Conservation (phyloP, 345 rosid species). For the Salix dunnii region DNA sequence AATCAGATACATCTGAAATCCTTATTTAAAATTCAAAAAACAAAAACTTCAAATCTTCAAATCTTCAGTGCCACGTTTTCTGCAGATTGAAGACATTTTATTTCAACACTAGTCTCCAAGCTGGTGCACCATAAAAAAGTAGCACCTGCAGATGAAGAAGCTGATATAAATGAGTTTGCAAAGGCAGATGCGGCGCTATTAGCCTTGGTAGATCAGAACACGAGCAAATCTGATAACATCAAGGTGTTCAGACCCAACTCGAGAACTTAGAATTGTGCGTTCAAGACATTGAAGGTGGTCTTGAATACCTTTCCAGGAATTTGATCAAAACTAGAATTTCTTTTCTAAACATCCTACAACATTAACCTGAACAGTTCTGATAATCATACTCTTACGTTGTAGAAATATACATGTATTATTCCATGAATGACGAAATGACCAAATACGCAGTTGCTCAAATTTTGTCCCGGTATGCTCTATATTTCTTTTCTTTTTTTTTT, state of each 20-base stretch:
- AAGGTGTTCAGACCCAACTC: background rate
- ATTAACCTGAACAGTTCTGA: slow-evolving; percentile 1
- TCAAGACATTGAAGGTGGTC: slow-evolving; percentile 15
- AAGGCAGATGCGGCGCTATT: background rate
- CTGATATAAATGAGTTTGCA: background rate
- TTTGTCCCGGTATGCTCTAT: background rate
- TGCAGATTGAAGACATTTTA: too few species aligned
- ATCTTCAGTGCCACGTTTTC: too few species aligned
- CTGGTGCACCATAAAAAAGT: background rate
- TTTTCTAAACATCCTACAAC: slow-evolving; percentile 37
- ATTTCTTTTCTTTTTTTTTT: too few species aligned
- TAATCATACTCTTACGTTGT: background rate
- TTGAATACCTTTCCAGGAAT: slow-evolving; percentile 35
- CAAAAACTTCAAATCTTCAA: too few species aligned
- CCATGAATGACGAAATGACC: background rate
- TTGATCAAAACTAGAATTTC: slow-evolving; percentile 43
- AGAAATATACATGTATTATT: background rate
- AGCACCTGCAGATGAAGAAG: background rate
- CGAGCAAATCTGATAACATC: background rate
- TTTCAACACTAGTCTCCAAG: background rate
- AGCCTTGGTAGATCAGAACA: background rate
- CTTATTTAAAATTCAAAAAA: too few species aligned
- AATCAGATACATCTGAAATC: too few species aligned
- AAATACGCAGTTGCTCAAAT: background rate
- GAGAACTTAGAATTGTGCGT: background rate